Evolutionary conservation across 2,329 filamentous ascomycete genomes (phyloP).

Genomic region (Clarireedia paspali): DNA sequence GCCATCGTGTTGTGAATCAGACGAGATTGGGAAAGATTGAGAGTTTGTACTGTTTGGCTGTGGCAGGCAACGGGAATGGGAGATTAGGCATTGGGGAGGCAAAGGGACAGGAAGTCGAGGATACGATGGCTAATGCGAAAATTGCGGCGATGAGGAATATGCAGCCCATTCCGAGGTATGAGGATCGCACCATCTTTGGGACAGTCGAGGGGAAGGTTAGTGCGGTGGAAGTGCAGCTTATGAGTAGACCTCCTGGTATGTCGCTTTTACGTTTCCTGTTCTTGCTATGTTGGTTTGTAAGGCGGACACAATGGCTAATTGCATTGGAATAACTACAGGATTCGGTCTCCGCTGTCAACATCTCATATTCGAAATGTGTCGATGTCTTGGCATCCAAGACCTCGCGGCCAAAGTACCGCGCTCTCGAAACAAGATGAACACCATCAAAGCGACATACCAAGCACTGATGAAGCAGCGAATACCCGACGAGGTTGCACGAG

Average conservation of each 20-base stretch:
- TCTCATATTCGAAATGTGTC: conserved; percentile 90
- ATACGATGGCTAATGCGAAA: conserved; percentile 64
- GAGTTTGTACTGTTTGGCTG: conserved; percentile 65
- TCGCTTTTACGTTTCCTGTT: not conserved
- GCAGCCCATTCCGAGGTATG: conserved; percentile 85
- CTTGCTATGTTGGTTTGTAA: not conserved
- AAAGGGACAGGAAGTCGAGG: conserved; percentile 68
- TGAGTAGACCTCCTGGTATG: conserved; percentile 79
- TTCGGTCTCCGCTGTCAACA: conserved; percentile 90
- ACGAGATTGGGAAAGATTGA: conserved; percentile 92
- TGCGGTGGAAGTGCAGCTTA: conserved; percentile 77
- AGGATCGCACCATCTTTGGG: conserved; percentile 86
- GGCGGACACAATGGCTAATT: not conserved
- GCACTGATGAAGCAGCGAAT: conserved; percentile 77
- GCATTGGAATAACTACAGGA: conserved; percentile 43
- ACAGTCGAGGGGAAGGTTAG: conserved; percentile 77
- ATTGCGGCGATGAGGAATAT: conserved; percentile 84
- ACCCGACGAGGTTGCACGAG: conserved; percentile 83
- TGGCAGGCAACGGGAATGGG: conserved; percentile 83
- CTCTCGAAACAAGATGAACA: conserved; percentile 94
- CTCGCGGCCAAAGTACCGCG: conserved; percentile 76
- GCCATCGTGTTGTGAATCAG: conserved; percentile 76
- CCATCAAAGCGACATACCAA: conserved; percentile 82
- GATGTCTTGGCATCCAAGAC: conserved; percentile 78
- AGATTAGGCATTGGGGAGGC: conserved; percentile 83